Evolutionary conservation across 331 rosid genomes (phyloP).

Genomic region (Malus hybrid): DNA sequence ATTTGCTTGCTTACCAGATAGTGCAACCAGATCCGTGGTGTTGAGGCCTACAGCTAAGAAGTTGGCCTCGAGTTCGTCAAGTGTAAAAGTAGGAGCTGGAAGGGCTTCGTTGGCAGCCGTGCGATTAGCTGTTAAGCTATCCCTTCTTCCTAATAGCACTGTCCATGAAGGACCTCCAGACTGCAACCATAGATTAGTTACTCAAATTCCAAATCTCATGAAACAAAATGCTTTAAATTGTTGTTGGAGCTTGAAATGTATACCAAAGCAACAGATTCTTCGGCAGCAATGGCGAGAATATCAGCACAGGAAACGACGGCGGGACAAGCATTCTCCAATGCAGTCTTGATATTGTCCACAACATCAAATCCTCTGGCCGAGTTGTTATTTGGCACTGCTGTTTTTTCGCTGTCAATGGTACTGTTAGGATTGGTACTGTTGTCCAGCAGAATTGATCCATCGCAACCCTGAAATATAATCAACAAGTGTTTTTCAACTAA

Average conservation of each 20-base stretch:
- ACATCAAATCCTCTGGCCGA: slow-evolving; percentile 56
- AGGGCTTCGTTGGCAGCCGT: slow-evolving; percentile 28
- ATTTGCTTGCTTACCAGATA: slow-evolving; percentile 37
- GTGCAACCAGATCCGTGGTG: slow-evolving; percentile 52
- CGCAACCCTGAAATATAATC: slow-evolving; percentile 44
- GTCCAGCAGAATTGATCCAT: slow-evolving; percentile 54
- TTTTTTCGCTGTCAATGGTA: slow-evolving; percentile 48
- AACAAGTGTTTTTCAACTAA: neutral
- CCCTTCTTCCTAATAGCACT: slow-evolving; percentile 60
- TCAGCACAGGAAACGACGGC: slow-evolving; percentile 56
- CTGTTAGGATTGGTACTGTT: slow-evolving; percentile 9
- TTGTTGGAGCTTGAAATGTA: neutral
- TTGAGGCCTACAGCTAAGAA: slow-evolving; percentile 29
- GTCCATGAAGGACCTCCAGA: slow-evolving; percentile 35
- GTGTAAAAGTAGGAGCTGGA: slow-evolving; percentile 28
- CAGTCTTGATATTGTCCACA: slow-evolving; percentile 40
- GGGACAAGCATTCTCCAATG: slow-evolving; percentile 43
- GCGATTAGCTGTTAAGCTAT: slow-evolving; percentile 46
- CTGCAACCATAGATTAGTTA: slow-evolving; percentile 15
- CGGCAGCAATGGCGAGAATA: slow-evolving; percentile 43
- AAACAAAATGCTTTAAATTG: neutral
- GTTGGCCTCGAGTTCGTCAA: neutral
- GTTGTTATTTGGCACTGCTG: slow-evolving; percentile 19
- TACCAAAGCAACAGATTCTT: slow-evolving; percentile 34
- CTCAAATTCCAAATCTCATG: neutral